Base-by-base conservation (phyloP, 164 flowering plant genomes). In the Warburgia ugandensis region DNA sequence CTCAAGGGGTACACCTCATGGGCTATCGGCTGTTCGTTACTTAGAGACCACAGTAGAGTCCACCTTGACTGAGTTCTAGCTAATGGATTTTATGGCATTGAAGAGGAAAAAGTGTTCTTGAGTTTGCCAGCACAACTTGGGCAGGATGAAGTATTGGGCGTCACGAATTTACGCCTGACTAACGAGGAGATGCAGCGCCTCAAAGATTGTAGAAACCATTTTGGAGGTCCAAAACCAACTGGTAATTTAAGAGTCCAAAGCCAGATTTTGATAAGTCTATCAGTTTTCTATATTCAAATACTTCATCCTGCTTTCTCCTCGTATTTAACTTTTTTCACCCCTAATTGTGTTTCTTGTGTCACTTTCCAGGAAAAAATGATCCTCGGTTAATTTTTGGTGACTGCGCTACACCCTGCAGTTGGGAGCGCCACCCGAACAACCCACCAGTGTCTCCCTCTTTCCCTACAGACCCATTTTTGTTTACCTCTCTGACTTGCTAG, bases 1-100 rank as follows among this genome's bases (percentile, higher is more conserved):
- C 79, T 86, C 40, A 86, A 86, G 59, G 95, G 91, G 32, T 83
- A 86, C 77, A 83, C 95, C 1, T 86, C 95, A 0, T 86, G 95
- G 95, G 95, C 95, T 0, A 81, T 86, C 22, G 91, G 91, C 16
- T 86, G 88, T 2, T 19, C 76, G 27, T 44, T 86, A 1, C 71
- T 86, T 2, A 45, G 95, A 19, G 74, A 83, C 59, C 95, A 86
- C 62, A 57, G 88, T 14, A 70, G 71, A 47, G 81, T 86, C 59
- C 96, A 86, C 68, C 89, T 89, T 0, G 87, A 84, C 19, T 68
- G 89, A 4, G 77, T 86, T n/a, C 74, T 86, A 11, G 83, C 92
- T 7, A 74, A 61, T 48, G 88, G 91, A 7, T 77, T 83, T 48
- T 66, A 81, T 29, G 88, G 80, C 39, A 73, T 83, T 9, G 82